A percentile compares a stretch with the other conserved stretches of the same genome.
phyloP scores from a whole-genome alignment of 2,329 filamentous ascomycete genomes.

The Stagonosporopsis chrysanthemi region DNA sequence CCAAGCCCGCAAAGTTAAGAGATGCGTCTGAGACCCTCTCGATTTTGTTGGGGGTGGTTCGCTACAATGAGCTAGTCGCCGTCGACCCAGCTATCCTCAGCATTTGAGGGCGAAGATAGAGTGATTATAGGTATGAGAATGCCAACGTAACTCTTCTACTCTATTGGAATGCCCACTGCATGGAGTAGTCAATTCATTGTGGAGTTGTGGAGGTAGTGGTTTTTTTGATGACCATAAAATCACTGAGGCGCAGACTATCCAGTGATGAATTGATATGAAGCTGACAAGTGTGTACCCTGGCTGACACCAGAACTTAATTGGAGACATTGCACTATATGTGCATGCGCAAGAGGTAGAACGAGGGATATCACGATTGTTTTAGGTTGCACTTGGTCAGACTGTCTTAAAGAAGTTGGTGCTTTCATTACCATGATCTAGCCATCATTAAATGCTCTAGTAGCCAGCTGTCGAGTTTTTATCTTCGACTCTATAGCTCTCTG shows the following conservation, averaged over 20 bases:
- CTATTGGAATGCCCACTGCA: no score
- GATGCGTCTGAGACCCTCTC: no score
- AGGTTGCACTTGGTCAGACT: neutral
- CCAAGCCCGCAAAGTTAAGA: neutral
- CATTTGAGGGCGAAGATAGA: neutral
- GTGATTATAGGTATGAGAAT: no score
- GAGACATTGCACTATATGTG: neutral
- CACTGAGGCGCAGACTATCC: neutral
- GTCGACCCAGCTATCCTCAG: no score
- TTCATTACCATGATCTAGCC: neutral
- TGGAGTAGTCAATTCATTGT: neutral
- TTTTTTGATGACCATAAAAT: slow-evolving; percentile 1
- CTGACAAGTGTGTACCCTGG: neutral
- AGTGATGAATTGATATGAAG: neutral
- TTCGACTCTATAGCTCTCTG: slow-evolving; percentile 49
- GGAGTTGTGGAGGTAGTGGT: neutral
- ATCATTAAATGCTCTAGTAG: neutral
- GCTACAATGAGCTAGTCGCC: neutral
- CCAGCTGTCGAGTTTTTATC: slow-evolving; percentile 7
- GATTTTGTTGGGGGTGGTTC: neutral
- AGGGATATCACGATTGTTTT: no score
- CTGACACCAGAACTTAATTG: neutral
- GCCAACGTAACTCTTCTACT: no score
- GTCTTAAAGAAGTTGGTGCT: neutral
- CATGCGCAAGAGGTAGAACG: no score